phyloP scores from a whole-genome alignment of 495 filamentous ascomycete genomes.

The Aspergillus baeticus region DNA sequence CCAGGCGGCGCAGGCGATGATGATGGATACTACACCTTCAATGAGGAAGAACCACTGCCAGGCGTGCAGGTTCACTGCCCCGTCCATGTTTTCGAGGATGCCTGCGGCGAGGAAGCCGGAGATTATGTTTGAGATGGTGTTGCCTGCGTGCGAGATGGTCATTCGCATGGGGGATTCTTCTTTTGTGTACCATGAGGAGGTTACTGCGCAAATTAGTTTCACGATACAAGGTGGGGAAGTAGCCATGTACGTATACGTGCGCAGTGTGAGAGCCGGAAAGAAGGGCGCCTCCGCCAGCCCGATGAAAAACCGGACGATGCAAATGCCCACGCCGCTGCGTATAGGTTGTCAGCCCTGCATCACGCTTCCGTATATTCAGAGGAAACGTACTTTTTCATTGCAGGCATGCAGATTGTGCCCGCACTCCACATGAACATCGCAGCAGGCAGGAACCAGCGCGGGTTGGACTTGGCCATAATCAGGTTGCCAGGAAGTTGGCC shows the following conservation, averaged over 20 bases:
- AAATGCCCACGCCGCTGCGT: not conserved
- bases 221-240: no score
- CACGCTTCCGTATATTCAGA: no score
- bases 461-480: not conserved
- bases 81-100: slow-evolving; percentile 11
- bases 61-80: not conserved
- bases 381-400: not conserved
- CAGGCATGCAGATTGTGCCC: slow-evolving; percentile 13
- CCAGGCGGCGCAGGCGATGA: not conserved
- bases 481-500: slow-evolving; percentile 10
- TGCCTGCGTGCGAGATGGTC: slow-evolving; percentile 13
- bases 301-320: slow-evolving; percentile 3
- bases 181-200: slow-evolving; percentile 7
- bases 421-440: slow-evolving; percentile 9
- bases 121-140: slow-evolving; percentile 15
- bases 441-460: not conserved
- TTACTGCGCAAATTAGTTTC: not conserved
- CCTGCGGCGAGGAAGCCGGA: slow-evolving; percentile 13
- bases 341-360: no score
- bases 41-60: slow-evolving; percentile 17
- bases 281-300: slow-evolving; percentile 6
- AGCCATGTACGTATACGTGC: no score
- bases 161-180: slow-evolving; percentile 11
- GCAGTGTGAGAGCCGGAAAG: not conserved
- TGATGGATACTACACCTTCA: slow-evolving; percentile 6